phyloP scores from a whole-genome alignment of 1,284 basidiomycete genomes.

The Ceratobasidium sp. region DNA sequence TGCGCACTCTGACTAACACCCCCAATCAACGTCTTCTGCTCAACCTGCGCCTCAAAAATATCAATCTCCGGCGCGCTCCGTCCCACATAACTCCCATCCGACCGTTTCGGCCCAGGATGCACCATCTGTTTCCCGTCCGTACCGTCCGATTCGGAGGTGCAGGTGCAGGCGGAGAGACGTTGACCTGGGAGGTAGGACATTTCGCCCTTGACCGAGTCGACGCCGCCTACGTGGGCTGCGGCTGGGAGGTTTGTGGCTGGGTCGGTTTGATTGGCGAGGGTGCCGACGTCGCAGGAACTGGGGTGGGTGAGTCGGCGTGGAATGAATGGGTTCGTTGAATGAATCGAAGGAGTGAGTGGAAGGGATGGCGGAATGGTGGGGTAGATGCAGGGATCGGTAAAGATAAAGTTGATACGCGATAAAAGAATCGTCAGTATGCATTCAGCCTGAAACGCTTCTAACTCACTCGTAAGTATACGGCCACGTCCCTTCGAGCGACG shows the following conservation, averaged over 20 bases:
- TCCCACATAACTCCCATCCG: constrained; percentile 45
- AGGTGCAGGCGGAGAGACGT: constrained; percentile 65
- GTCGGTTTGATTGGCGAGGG: constrained; percentile 55
- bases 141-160: constrained; percentile 54
- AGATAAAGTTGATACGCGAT: not conserved
- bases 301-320: not conserved
- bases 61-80: constrained; percentile 47
- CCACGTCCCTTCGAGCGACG: constrained; percentile 55
- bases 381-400: not conserved
- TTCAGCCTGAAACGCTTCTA: not conserved
- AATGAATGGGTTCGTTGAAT: not conserved
- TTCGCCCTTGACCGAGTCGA: constrained; percentile 51
- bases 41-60: constrained; percentile 49
- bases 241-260: constrained; percentile 16
- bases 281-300: constrained; percentile 58
- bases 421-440: no score
- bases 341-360: not conserved
- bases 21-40: constrained; percentile 51
- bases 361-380: constrained; percentile 48
- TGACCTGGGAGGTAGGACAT: constrained; percentile 65
- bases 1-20: constrained; percentile 70
- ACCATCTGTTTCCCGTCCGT: constrained; percentile 40
- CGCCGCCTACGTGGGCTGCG: constrained; percentile 43
- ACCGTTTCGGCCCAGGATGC: constrained; percentile 57
- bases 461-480: constrained; percentile 54